phyloP scores from a whole-genome alignment of 306 rosid genomes.

The Trichosanthes cucumerina region DNA sequence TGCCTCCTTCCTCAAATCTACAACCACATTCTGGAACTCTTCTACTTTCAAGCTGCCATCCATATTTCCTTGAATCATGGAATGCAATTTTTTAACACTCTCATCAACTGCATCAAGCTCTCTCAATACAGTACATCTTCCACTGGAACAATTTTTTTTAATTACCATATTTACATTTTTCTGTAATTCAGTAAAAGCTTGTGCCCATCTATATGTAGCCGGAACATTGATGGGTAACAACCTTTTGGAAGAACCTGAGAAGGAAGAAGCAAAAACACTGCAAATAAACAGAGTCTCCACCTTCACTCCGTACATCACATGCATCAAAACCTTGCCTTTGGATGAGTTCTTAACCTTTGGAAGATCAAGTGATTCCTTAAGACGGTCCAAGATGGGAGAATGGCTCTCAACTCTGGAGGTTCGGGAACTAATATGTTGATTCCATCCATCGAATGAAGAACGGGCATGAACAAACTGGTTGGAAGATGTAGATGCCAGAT shows the following conservation, averaged over 20 bases:
- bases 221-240: conserved; percentile 36
- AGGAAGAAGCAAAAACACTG: conserved; percentile 49
- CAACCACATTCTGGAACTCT: conserved; percentile 20
- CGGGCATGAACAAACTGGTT: conserved; percentile 34
- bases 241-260: conserved; percentile 45
- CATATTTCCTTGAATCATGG: conserved; percentile 37
- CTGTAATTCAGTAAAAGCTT: conserved; percentile 46
- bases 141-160: conserved; percentile 28
- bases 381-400: conserved; percentile 39
- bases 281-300: conserved; percentile 58
- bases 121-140: conserved; percentile 29
- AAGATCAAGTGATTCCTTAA: conserved; percentile 51
- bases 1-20: conserved; percentile 27
- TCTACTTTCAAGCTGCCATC: conserved; percentile 17
- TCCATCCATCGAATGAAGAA: conserved; percentile 65
- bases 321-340: conserved; percentile 74
- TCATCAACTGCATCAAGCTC: conserved; percentile 59
- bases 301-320: conserved; percentile 74
- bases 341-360: conserved; percentile 78
- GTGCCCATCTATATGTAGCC: conserved; percentile 49
- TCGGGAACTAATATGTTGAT: conserved; percentile 31
- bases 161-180: conserved; percentile 53
- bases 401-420: conserved; percentile 47
- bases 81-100: conserved; percentile 39
- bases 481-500: conserved; percentile 39